Conservation (phyloP, 106 monocot genomes). For the Hemerocallis citrina region DNA sequence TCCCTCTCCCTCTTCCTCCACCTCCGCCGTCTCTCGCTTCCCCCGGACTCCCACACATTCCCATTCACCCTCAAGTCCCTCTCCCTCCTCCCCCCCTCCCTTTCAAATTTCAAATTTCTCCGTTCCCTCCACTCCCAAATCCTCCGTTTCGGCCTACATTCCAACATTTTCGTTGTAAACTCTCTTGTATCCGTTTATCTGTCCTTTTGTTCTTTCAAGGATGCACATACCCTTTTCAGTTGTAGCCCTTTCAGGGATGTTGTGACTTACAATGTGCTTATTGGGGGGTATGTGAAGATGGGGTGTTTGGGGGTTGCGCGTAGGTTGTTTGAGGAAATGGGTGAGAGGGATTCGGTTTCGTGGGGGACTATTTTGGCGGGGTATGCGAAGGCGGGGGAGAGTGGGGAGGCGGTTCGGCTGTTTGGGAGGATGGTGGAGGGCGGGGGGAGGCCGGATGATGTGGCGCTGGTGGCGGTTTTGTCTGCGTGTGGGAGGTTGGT, state of each 20-base stretch:
- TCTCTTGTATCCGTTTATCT: constrained; percentile 34
- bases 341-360: constrained; percentile 26
- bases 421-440: constrained; percentile 28
- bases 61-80: constrained; percentile 36
- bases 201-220: not conserved
- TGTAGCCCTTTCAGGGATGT: constrained; percentile 12
- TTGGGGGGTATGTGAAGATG: constrained; percentile 27
- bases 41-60: constrained; percentile 45
- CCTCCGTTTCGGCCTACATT: constrained; percentile 20
- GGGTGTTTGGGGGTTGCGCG: constrained; percentile 17
- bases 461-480: constrained; percentile 32
- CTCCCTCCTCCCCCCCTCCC: constrained; percentile 8
- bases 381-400: constrained; percentile 7
- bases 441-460: constrained; percentile 31
- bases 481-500: constrained; percentile 44
- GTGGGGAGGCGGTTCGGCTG: constrained; percentile 21
- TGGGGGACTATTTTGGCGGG: constrained; percentile 51
- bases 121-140: constrained; percentile 24
- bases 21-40: constrained; percentile 26
- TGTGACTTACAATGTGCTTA: constrained; percentile 41
- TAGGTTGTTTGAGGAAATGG: constrained; percentile 50
- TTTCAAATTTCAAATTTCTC: constrained; percentile 4
- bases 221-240: constrained; percentile 24
- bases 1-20: constrained; percentile 16
- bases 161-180: constrained; percentile 28